Percentiles rank a stretch among this genome's conserved stretches.
phyloP scores from a whole-genome alignment of 305 asterid species.

The Solanum hybrid region DNA sequence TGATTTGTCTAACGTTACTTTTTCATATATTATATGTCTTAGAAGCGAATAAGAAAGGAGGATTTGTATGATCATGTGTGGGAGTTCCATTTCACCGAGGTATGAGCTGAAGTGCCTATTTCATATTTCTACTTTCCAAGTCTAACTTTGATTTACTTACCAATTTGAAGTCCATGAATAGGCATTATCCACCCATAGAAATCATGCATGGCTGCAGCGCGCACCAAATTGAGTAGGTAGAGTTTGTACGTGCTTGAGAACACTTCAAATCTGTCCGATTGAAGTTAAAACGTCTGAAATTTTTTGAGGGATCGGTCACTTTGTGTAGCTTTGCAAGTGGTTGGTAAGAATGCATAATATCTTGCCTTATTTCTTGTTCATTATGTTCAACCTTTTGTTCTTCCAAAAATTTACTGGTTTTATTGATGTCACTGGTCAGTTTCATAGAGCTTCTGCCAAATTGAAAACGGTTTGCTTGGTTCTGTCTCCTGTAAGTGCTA shows the following conservation, averaged over 20 bases:
- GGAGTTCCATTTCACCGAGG: constrained; percentile 78
- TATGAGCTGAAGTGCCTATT: constrained; percentile 7
- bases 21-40: constrained; percentile 19
- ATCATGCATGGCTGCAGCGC: not conserved
- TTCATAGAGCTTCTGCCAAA: not conserved
- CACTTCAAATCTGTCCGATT: not conserved
- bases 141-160: not conserved
- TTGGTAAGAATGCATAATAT: not conserved
- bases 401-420: not conserved
- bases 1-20: constrained; percentile 11
- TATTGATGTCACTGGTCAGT: not conserved
- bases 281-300: not conserved
- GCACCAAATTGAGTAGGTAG: not conserved
- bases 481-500: not conserved
- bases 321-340: not conserved
- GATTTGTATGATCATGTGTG: constrained; percentile 75
- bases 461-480: not conserved
- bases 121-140: not conserved
- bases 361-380: not conserved
- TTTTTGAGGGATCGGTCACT: not conserved
- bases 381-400: not conserved
- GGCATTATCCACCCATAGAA: not conserved
- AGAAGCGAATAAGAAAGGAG: constrained; percentile 58
- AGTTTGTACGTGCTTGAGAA: not conserved
- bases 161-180: not conserved